phyloP scores from a whole-genome alignment of 768 basidiomycete genomes.

The Rhizopogon sp. region DNA sequence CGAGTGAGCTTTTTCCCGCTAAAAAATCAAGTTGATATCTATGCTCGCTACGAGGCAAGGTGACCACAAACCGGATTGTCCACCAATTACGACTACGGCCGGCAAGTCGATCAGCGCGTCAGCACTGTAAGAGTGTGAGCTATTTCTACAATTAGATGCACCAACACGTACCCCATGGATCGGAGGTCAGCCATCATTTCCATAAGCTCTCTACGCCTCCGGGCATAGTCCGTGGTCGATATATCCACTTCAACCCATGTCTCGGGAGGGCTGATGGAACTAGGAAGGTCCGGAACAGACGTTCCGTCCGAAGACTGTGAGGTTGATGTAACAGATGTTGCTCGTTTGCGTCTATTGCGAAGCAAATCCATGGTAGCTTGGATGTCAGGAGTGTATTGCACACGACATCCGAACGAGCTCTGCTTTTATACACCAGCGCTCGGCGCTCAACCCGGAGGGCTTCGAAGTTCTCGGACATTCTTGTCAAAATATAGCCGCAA shows the following conservation, averaged over 20 bases:
- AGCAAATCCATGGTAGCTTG: neutral
- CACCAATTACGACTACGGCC: slow-evolving; percentile 46
- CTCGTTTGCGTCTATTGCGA: neutral
- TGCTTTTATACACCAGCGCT: neutral
- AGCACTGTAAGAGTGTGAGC: slow-evolving; percentile 22
- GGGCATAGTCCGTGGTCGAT: slow-evolving; percentile 34
- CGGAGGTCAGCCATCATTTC: slow-evolving; percentile 31
- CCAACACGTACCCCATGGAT: slow-evolving; percentile 25
- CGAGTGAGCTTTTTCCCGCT: slow-evolving; percentile 24
- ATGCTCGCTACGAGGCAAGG: neutral
- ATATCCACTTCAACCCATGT: slow-evolving; percentile 12
- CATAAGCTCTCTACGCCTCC: slow-evolving; percentile 34
- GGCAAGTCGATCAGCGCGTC: slow-evolving; percentile 45
- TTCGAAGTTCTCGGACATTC: neutral
- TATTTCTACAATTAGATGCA: neutral
- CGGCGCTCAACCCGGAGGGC: neutral
- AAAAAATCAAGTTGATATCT: slow-evolving; percentile 28
- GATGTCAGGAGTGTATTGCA: neutral
- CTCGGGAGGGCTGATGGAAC: neutral
- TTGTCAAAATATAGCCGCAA: neutral
- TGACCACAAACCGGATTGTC: slow-evolving; percentile 39
- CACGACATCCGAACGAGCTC: neutral
- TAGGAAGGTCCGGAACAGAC: neutral
- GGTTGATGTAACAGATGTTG: neutral
- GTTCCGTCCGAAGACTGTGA: neutral